Percentiles rank a stretch among this genome's conserved stretches.
These are phyloP conservation scores for Davidsoniella virescens DNA, from an alignment of 2,329 filamentous ascomycete species.

Conservation along the genomic window DNA sequence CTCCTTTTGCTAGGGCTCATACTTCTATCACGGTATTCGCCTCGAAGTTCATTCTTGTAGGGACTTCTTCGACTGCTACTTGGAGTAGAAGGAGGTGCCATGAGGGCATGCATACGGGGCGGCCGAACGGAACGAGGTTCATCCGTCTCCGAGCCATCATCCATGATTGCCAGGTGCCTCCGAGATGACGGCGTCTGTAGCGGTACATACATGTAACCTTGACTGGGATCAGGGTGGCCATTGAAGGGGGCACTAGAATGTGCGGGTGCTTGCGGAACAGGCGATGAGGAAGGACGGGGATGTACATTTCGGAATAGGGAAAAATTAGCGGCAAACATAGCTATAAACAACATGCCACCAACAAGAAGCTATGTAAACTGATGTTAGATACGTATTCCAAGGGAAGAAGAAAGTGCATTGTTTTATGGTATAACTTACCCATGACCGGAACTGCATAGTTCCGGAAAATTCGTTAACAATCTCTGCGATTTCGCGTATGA, in stretches of 20 bases:
- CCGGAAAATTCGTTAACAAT: slow-evolving; percentile 92
- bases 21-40: slow-evolving; percentile 9
- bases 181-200: slow-evolving; percentile 25
- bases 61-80: slow-evolving; percentile 1
- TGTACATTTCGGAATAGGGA: slow-evolving; percentile 19
- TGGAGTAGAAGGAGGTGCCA: slow-evolving; percentile 7
- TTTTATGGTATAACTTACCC: slow-evolving; percentile 26
- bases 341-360: slow-evolving; percentile 30
- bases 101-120: slow-evolving; percentile 7
- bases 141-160: slow-evolving; percentile 4
- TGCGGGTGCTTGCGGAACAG: neutral
- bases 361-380: slow-evolving; percentile 30
- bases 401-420: neutral
- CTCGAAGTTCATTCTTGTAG: slow-evolving; percentile 5
- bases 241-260: neutral
- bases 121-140: slow-evolving; percentile 8
- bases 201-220: slow-evolving; percentile 27
- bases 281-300: slow-evolving; percentile 1
- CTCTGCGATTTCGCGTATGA: slow-evolving; percentile 73
- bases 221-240: slow-evolving; percentile 14
- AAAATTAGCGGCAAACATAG: slow-evolving; percentile 35
- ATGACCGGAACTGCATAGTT: slow-evolving; percentile 68
- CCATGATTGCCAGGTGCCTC: slow-evolving; percentile 16
- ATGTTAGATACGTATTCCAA: neutral
- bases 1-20: slow-evolving; percentile 12